Evolutionary conservation across 352 stramenopile species (phyloP).

Genomic region (Phytophthora quininea): DNA sequence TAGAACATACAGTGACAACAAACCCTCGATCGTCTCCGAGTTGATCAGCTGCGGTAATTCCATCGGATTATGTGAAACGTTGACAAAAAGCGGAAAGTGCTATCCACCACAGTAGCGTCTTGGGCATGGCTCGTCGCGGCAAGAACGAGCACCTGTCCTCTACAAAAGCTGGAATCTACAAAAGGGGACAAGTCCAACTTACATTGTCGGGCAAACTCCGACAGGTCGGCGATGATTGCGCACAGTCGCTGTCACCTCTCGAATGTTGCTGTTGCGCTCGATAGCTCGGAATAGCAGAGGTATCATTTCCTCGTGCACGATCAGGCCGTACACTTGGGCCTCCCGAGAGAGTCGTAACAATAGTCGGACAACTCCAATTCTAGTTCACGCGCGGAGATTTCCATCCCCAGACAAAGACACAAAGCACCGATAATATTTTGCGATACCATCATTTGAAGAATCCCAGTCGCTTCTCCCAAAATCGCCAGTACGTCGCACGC

Average conservation of each 20-base stretch:
- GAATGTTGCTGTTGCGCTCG: conserved; percentile 55
- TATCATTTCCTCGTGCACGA: conserved; percentile 62
- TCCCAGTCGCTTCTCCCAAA: conserved; percentile 41
- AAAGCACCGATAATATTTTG: conserved; percentile 49
- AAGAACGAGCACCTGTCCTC: conserved; percentile 47
- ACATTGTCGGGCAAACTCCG: conserved; percentile 59
- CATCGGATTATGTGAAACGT: conserved; percentile 50
- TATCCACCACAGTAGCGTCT: conserved; percentile 36
- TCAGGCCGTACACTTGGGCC: conserved; percentile 53
- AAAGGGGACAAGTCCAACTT: conserved; percentile 65
- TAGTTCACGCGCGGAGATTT: conserved; percentile 26
- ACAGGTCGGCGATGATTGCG: conserved; percentile 81
- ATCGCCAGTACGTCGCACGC: conserved; percentile 46
- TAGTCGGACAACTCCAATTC: conserved; percentile 43
- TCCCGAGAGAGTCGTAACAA: conserved; percentile 44
- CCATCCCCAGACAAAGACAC: conserved; percentile 38
- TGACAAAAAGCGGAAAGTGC: conserved; percentile 69
- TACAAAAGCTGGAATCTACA: conserved; percentile 38
- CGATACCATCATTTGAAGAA: conserved; percentile 49
- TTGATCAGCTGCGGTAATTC: conserved; percentile 61
- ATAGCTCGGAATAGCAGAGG: conserved; percentile 58
- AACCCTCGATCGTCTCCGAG: conserved; percentile 55
- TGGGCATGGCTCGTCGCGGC: conserved; percentile 41
- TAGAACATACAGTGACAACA: conserved; percentile 63
- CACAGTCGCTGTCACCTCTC: conserved; percentile 51